These are phyloP conservation scores for Macrolepiota albuminosa DNA, from an alignment of 768 basidiomycete genomes.

Conservation along the genomic window DNA sequence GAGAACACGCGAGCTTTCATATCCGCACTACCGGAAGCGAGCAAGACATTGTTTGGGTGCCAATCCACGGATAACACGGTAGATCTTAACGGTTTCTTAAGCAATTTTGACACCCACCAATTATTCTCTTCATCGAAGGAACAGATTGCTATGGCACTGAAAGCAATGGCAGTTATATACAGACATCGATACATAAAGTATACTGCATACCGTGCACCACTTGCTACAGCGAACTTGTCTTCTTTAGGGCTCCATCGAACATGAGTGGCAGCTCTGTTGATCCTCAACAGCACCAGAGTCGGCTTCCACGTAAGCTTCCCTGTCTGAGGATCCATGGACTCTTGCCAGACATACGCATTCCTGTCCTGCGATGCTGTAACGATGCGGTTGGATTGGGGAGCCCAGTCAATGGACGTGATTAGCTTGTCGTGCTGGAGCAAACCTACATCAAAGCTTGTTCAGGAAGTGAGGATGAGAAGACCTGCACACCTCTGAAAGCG, in stretches of 20 bases:
- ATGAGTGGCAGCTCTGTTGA: conserved; percentile 93
- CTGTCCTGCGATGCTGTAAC: conserved; percentile 99
- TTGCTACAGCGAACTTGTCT: conserved; percentile 98
- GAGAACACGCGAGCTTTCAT: conserved; percentile 98
- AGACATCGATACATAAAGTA: background rate
- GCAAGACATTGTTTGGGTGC: conserved; percentile 98
- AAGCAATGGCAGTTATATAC: background rate
- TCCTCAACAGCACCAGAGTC: conserved; percentile 88
- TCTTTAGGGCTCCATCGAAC: conserved; percentile 97
- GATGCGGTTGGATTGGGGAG: conserved; percentile 92
- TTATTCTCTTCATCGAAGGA: conserved; percentile 97
- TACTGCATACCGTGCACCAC: conserved; percentile 75
- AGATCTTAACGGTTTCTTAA: conserved; percentile 97
- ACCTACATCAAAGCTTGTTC: background rate
- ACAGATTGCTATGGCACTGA: conserved; percentile 89
- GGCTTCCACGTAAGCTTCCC: conserved; percentile 86
- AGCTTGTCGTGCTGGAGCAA: conserved; percentile 84
- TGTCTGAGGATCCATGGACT: conserved; percentile 65
- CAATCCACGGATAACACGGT: conserved; percentile 94
- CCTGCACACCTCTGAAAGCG: conserved; percentile 72
- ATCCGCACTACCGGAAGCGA: conserved; percentile 96
- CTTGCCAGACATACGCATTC: conserved; percentile 98
- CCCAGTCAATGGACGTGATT: conserved; percentile 99
- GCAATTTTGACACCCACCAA: conserved; percentile 97
- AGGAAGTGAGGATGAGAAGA: background rate